Base-by-base conservation (phyloP, 2,329 filamentous ascomycete species). In the Monilinia polystroma region DNA sequence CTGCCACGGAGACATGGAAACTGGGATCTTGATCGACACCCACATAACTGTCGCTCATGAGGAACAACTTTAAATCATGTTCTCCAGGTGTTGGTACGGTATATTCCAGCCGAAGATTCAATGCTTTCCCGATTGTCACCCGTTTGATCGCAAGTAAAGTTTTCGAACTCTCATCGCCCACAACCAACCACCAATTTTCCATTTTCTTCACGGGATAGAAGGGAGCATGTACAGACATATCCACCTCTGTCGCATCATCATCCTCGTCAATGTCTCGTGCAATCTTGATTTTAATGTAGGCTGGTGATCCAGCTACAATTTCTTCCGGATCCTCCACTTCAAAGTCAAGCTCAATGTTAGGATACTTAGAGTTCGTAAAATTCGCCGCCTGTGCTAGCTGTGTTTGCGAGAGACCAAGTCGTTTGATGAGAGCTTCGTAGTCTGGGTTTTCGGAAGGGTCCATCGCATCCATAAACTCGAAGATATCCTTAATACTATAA, bases 381-480 rank as follows among this genome's bases (percentile, higher is more conserved):
- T 88, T 87, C 20, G 95, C 95, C n/a, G 93, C 93, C 76, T 97
- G 88, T 11, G 86, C 87, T 64, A 99, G 83, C 77, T 99, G 93
- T 66, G 84, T 85, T 77, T 96, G 92, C 65, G 88, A 88, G 53
- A 99, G 83, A 10, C 88, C 88, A 51, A 99, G 85, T 4, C 87
- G 86, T 76, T 92, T 89, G 71, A 98, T 85, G 43, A 99, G 83
- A 43, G 85, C 84, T 57, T 84, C 84, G 77, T 97, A 94, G 70
- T 96, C 84, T 52, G 90, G 81, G 77, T 97, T 97, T 78, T 97
- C 94, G 1, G 92, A 90, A 2, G 94, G 93, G 76, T 97, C 95
- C 94, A 99, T 99, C 70, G 92, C 91, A 73, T 98, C 94, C 90
- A 98, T 97, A 81, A 99, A 98, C 76, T 97, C 93, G 74, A 96